Conservation (phyloP, 345 rosid species). For the Acer saccharum region DNA sequence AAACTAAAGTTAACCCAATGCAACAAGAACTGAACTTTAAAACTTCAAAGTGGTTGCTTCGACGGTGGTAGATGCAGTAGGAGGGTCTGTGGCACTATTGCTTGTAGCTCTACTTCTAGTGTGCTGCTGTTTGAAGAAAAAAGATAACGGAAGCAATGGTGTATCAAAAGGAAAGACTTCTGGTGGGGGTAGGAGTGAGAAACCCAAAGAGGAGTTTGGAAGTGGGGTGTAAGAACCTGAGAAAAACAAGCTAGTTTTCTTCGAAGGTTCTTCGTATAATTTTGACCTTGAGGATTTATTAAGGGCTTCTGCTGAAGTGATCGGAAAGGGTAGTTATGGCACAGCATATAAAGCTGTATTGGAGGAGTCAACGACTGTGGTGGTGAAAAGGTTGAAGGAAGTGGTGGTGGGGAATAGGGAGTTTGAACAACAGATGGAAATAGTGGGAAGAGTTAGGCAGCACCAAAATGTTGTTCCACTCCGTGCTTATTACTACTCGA, state of each 20-base stretch:
- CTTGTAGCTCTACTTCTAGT: constrained; percentile 47
- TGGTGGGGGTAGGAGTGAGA: constrained; percentile 55
- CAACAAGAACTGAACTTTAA: too few relatives aligned
- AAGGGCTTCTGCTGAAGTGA: constrained; percentile 92
- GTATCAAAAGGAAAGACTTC: constrained; percentile 53
- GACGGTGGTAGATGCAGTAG: too few relatives aligned
- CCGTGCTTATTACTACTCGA: constrained; percentile 85
- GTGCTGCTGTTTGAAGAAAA: constrained; percentile 67
- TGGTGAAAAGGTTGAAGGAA: constrained; percentile 85
- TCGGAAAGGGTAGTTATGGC: constrained; percentile 89
- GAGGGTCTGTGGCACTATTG: constrained; percentile 52
- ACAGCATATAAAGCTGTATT: constrained; percentile 86
- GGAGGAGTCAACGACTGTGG: constrained; percentile 80
- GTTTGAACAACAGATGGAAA: constrained; percentile 94
- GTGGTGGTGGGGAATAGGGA: constrained; percentile 77
- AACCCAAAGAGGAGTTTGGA: constrained; percentile 75
- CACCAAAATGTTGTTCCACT: constrained; percentile 72
- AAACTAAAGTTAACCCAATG: too few relatives aligned
- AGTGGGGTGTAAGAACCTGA: constrained; percentile 78
- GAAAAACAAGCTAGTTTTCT: constrained; percentile 84
- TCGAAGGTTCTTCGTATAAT: constrained; percentile 70
- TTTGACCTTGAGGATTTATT: constrained; percentile 86
- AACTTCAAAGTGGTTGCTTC: too few relatives aligned
- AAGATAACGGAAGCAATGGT: constrained; percentile 45
- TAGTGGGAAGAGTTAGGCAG: constrained; percentile 62